Conservation (phyloP, 805 yeast genomes). For the Lipomyces yamanashiensis region DNA sequence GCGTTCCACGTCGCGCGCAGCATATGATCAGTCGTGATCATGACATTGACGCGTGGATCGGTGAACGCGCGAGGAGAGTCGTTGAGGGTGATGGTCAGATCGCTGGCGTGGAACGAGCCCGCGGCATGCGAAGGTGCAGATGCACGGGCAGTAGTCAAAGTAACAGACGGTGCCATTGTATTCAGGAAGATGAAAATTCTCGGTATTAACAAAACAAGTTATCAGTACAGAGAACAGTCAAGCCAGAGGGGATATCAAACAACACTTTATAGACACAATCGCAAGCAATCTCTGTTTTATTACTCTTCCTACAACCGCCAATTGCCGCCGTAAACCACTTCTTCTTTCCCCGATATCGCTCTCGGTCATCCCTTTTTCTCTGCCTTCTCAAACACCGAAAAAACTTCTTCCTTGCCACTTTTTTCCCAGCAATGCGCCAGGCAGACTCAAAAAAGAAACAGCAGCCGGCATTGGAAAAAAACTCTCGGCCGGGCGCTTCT, state of each 20-base stretch:
- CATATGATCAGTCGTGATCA: constrained; percentile 66
- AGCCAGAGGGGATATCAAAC: not conserved
- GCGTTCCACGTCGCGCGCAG: constrained; percentile 80
- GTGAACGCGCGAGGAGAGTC: constrained; percentile 46
- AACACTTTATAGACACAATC: not conserved
- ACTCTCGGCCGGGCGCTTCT: no score
- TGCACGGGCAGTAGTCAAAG: not conserved
- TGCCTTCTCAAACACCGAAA: not conserved
- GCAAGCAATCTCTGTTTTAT: not conserved
- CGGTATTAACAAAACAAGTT: not conserved
- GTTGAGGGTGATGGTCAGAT: constrained; percentile 54
- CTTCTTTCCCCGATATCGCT: not conserved
- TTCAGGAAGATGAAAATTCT: not conserved
- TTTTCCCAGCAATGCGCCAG: not conserved
- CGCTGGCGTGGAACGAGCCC: constrained; percentile 49
- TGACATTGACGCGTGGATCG: constrained; percentile 21
- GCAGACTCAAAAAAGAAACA: not conserved
- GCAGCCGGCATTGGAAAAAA: no score
- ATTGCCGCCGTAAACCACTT: not conserved
- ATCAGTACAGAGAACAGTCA: not conserved
- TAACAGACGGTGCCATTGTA: constrained; percentile 1
- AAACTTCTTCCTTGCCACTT: not conserved
- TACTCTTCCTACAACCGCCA: not conserved
- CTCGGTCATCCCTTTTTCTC: not conserved
- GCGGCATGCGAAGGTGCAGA: not conserved